Base-by-base conservation (phyloP, 2,329 filamentous ascomycete genomes). In the Colletotrichum australisinense region DNA sequence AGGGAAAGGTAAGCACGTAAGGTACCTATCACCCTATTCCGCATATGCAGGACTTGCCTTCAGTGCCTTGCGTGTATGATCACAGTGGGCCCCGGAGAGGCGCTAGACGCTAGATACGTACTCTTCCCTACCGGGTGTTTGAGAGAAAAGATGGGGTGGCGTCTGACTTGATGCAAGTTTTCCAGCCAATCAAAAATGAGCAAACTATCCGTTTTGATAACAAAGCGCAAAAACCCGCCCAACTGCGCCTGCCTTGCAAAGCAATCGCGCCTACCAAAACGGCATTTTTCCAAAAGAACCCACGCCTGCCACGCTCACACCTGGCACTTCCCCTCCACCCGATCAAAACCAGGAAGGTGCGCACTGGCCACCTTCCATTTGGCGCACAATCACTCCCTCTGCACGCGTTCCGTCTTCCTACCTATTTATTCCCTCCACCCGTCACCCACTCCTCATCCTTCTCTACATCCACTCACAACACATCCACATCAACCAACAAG, bases 391-490 rank as follows among this genome's bases (percentile, higher is more conserved):
- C 73, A 71, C 76, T 76, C 77, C 71, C 77, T 78, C 76, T 76
- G 63, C 77, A 76, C 38, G 49, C 56, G 78, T 79, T 82, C 80
- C 81, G 79, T 78, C 79, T 75, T 67, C 76, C 73, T 75, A 57
- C 62, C 58, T 63, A 73, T 73, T 75, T 78, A 77, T 69, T 72
- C 77, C 80, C 78, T 78, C 78, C 79, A 38, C 71, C 72, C 68
- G 62, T 79, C 79, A 78, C 69, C 75, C 63, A 75, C 75, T 75
- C 66, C 63, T 59, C 53, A 53, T 7, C 56, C n/a, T 32, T 69
- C 35, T 52, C 82, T 84, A 78, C 84, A 86, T 84, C 83, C 82
- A 65, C 69, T 63, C 80, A 82, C 82, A 74, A 80, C 79, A 78
- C 80, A 81, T 81, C 79, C 78, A 80, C 79, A 75, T 76, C 76